These are phyloP conservation scores for Amylocarpus encephaloides DNA, from an alignment of 2,329 filamentous ascomycete genomes.

Conservation along the genomic window DNA sequence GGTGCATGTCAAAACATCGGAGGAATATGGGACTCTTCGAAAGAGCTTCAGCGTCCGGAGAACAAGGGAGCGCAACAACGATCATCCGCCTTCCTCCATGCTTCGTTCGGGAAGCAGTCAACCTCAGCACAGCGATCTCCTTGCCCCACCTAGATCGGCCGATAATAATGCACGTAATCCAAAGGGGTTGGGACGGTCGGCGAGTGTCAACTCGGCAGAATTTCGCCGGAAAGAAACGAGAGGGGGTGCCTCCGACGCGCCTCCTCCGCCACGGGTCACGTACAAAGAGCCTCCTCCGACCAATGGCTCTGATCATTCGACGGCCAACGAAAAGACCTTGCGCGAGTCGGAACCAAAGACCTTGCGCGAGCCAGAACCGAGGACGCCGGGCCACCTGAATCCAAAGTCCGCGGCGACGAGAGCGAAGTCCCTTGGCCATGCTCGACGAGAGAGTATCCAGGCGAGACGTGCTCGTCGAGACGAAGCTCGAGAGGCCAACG, in stretches of 20 bases:
- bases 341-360: conserved; percentile 46
- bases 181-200: conserved; percentile 74
- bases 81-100: conserved; percentile 41
- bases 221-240: conserved; percentile 59
- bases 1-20: conserved; percentile 73
- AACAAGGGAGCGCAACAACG: conserved; percentile 44
- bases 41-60: conserved; percentile 85
- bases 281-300: conserved; percentile 63
- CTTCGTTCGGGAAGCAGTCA: conserved; percentile 55
- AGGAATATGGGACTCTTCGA: conserved; percentile 60
- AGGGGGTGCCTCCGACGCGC: conserved; percentile 46
- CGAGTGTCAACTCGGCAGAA: conserved; percentile 86
- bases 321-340: conserved; percentile 29
- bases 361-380: conserved; percentile 38
- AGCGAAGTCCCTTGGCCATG: conserved; percentile 83
- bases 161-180: conserved; percentile 54
- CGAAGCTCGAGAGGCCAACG: conserved; percentile 65
- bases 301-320: conserved; percentile 74
- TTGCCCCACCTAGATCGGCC: conserved; percentile 64
- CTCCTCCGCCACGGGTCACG: conserved; percentile 42
- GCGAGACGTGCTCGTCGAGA: conserved; percentile 71
- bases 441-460: conserved; percentile 86
- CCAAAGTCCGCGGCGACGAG: conserved; percentile 60
- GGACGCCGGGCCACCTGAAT: conserved; percentile 38
- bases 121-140: conserved; percentile 69